phyloP scores from a whole-genome alignment of 2,329 filamentous ascomycete species.

The Alternaria gaisen region DNA sequence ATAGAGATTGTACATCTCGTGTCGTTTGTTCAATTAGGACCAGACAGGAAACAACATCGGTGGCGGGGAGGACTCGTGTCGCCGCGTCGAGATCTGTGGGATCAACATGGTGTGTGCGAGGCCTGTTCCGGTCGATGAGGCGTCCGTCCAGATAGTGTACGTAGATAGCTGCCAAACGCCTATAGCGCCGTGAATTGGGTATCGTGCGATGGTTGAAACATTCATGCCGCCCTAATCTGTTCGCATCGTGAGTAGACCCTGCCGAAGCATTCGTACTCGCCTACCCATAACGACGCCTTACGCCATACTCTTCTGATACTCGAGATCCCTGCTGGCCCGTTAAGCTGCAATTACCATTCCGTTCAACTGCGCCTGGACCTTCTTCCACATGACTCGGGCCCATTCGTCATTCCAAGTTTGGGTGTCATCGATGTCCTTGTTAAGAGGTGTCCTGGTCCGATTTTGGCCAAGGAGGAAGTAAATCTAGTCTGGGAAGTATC shows the following conservation, averaged over 20 bases:
- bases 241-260: conserved; percentile 23
- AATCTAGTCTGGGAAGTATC: background rate
- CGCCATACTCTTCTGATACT: background rate
- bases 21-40: conserved; percentile 1
- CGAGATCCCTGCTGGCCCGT: background rate
- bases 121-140: conserved; percentile 18
- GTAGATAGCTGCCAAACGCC: conserved; percentile 18
- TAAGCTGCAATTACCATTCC: background rate
- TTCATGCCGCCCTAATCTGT: conserved; percentile 18
- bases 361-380: background rate
- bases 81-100: conserved; percentile 20
- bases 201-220: conserved; percentile 8
- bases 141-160: conserved; percentile 11
- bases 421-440: background rate
- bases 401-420: conserved; percentile 1
- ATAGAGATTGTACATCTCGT: conserved; percentile 9
- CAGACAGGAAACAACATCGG: conserved; percentile 14
- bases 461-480: background rate
- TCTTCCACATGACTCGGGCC: background rate
- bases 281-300: conserved; percentile 6
- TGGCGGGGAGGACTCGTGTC: conserved; percentile 15
- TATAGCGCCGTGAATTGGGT: conserved; percentile 16
- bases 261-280: conserved; percentile 24
- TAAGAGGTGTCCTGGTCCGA: conserved; percentile 1
- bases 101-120: conserved; percentile 23